Evolutionary conservation across 192 early-diverging fungal genomes (phyloP).

Genomic region (Allomyces javanicus): DNA sequence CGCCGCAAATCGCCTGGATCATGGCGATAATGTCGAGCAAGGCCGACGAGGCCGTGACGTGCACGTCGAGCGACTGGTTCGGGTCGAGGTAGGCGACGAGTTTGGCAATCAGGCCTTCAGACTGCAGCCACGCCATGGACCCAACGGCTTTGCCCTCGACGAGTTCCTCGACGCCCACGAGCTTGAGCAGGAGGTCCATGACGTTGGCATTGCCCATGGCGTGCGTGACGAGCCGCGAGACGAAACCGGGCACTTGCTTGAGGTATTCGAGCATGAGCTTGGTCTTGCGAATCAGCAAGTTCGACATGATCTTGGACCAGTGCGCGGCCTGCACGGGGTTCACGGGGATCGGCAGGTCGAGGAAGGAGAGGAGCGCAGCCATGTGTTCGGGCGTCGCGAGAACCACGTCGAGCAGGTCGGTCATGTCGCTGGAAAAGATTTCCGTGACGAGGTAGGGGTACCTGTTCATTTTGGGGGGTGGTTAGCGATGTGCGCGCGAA

Average conservation of each 20-base stretch:
- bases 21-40: conserved; percentile 68
- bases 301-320: conserved; percentile 77
- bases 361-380: conserved; percentile 61
- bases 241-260: conserved; percentile 49
- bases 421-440: conserved; percentile 55
- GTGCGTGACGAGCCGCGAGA: conserved; percentile 59
- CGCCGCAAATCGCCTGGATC: conserved; percentile 43
- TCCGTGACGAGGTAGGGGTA: conserved; percentile 69
- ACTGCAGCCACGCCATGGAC: conserved; percentile 62
- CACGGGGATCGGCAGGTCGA: conserved; percentile 55
- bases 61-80: conserved; percentile 40
- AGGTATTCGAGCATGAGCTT: conserved; percentile 77
- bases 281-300: conserved; percentile 74
- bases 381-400: conserved; percentile 52
- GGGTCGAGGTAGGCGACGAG: conserved; percentile 68
- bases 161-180: conserved; percentile 80
- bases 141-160: conserved; percentile 62
- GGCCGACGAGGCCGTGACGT: conserved; percentile 63
- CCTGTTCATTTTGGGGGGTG: conserved; percentile 15
- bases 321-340: conserved; percentile 67
- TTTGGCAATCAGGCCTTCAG: conserved; percentile 50
- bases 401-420: conserved; percentile 54
- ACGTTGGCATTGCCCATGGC: conserved; percentile 61
- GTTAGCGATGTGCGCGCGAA: neutral
- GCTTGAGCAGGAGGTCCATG: conserved; percentile 76